A percentile compares a stretch with the other conserved stretches of the same genome.
phyloP scores from a whole-genome alignment of 2,329 filamentous ascomycete species.

The Nemania diffusa region DNA sequence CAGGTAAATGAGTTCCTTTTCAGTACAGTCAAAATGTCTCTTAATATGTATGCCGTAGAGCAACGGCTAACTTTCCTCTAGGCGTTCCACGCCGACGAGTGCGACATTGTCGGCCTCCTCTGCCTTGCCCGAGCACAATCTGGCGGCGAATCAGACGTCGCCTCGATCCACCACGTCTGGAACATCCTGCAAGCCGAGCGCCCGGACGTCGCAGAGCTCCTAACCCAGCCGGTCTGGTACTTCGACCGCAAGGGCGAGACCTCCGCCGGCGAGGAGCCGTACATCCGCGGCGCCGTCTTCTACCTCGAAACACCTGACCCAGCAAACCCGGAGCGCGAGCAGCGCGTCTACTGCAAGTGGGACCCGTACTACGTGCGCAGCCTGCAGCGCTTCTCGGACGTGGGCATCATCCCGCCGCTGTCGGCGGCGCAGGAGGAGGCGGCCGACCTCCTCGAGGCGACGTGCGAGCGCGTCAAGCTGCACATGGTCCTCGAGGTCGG shows the following conservation, averaged over 20 bases:
- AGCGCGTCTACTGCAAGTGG: slow-evolving; percentile 83
- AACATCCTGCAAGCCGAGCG: slow-evolving; percentile 79
- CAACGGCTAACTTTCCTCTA: slow-evolving; percentile 16
- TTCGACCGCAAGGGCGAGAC: slow-evolving; percentile 91
- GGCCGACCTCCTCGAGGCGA: slow-evolving; percentile 76
- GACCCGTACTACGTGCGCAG: slow-evolving; percentile 89
- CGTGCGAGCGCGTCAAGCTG: slow-evolving; percentile 76
- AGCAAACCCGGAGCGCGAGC: slow-evolving; percentile 60
- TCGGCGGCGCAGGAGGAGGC: slow-evolving; percentile 76
- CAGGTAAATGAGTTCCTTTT: slow-evolving; percentile 63
- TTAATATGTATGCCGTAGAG: neutral
- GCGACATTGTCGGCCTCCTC: slow-evolving; percentile 83
- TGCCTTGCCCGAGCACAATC: slow-evolving; percentile 82
- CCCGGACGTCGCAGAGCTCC: slow-evolving; percentile 79
- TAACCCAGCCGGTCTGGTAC: slow-evolving; percentile 86
- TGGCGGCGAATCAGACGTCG: slow-evolving; percentile 86
- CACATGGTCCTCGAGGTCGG: slow-evolving; percentile 90
- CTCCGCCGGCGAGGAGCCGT: slow-evolving; percentile 77
- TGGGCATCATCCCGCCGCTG: slow-evolving; percentile 77
- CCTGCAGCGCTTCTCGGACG: slow-evolving; percentile 77
- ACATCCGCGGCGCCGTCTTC: slow-evolving; percentile 76
- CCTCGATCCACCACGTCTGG: slow-evolving; percentile 82
- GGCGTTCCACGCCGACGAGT: slow-evolving; percentile 82
- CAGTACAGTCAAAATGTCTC: neutral
- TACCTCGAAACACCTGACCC: slow-evolving; percentile 72